Percentiles rank a stretch among this genome's conserved stretches.
These are phyloP conservation scores for Neonectria magnoliae DNA, from an alignment of 2,329 filamentous ascomycete species.

Conservation along the genomic window DNA sequence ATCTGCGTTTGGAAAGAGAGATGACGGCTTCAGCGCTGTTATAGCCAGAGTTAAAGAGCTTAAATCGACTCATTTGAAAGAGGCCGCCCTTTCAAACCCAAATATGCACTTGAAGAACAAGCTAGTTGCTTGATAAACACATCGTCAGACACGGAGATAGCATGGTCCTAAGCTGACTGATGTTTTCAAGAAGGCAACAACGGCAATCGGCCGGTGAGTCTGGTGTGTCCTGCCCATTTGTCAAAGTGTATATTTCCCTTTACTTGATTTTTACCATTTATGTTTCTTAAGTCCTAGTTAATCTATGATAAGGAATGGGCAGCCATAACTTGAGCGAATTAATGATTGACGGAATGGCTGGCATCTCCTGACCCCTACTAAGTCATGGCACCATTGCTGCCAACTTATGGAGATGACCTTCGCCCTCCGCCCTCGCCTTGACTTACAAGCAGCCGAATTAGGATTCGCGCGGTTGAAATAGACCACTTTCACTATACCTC, in stretches of 20 bases:
- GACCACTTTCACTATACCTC: neutral
- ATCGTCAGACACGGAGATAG: neutral
- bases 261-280: neutral
- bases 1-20: neutral
- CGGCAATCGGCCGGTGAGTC: neutral
- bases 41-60: neutral
- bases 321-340: neutral
- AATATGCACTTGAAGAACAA: too few species aligned
- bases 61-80: neutral
- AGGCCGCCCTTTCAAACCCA: neutral
- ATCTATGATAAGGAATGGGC: too few species aligned
- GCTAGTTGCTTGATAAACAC: neutral
- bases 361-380: neutral
- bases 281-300: too few species aligned
- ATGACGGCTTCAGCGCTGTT: neutral
- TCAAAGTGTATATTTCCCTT: neutral
- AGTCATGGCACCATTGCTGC: neutral
- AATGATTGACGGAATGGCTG: neutral
- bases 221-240: neutral
- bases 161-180: neutral
- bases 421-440: neutral
- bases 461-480: conserved; percentile 13
- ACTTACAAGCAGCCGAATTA: neutral
- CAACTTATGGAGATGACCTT: neutral
- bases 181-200: neutral